phyloP scores from a whole-genome alignment of 2,329 filamentous ascomycete species.

The Apiospora pterosperma region DNA sequence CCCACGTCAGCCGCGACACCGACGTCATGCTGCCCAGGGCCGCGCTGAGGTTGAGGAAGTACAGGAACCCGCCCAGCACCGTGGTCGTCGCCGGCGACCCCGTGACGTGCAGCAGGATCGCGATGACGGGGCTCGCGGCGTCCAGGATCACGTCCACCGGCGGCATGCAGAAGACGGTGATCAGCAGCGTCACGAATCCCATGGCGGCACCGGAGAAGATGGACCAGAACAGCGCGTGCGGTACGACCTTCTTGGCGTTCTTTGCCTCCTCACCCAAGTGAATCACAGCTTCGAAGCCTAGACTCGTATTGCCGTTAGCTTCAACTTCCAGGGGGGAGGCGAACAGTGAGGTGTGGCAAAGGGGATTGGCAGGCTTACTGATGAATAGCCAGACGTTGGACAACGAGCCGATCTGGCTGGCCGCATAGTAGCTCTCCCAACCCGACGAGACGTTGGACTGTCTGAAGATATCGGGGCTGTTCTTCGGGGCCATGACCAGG shows the following conservation, averaged over 20 bases:
- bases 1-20: constrained; percentile 9
- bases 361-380: background rate
- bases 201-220: constrained; percentile 6
- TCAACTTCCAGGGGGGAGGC: background rate
- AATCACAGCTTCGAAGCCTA: constrained; percentile 10
- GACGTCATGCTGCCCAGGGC: constrained; percentile 8
- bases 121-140: constrained; percentile 8
- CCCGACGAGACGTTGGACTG: constrained; percentile 8
- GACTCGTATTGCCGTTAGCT: background rate
- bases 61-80: constrained; percentile 3
- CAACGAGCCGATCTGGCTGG: constrained; percentile 7
- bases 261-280: constrained; percentile 13
- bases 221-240: constrained; percentile 10
- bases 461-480: constrained; percentile 6
- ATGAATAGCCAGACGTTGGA: constrained; percentile 12
- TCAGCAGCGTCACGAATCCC: constrained; percentile 7
- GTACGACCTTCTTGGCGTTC: constrained; percentile 9
- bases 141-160: constrained; percentile 5
- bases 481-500: constrained; percentile 8
- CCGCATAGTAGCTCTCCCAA: constrained; percentile 9
- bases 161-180: constrained; percentile 9
- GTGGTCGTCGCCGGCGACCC: constrained; percentile 3
- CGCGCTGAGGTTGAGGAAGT: background rate
- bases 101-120: constrained; percentile 2
- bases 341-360: background rate